Conservation (phyloP, 441 rosid species). For the Iberis amara region DNA sequence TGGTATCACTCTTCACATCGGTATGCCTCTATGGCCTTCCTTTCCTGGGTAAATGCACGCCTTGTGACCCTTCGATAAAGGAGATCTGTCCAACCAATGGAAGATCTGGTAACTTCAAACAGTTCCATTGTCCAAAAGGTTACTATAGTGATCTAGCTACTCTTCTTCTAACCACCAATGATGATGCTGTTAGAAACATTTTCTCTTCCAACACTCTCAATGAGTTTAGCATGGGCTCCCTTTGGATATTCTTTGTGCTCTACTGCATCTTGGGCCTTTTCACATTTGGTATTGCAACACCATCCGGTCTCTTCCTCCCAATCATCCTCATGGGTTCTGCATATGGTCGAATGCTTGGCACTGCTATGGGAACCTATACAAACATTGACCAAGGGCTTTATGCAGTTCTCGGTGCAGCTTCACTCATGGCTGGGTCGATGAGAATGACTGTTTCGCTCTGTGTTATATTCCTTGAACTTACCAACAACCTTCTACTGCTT, state of each 20-base stretch:
- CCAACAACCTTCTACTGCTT: slow-evolving; percentile 73
- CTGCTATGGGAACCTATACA: slow-evolving; percentile 57
- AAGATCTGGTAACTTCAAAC: slow-evolving; percentile 68
- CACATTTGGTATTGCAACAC: slow-evolving; percentile 83
- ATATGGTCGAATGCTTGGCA: slow-evolving; percentile 75
- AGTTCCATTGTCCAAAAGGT: slow-evolving; percentile 75
- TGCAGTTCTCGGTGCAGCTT: slow-evolving; percentile 87
- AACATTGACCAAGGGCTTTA: slow-evolving; percentile 71
- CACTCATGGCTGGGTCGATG: slow-evolving; percentile 93
- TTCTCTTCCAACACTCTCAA: slow-evolving; percentile 58
- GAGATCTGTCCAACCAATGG: slow-evolving; percentile 63
- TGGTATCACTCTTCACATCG: slow-evolving; percentile 69
- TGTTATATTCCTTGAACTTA: slow-evolving; percentile 79
- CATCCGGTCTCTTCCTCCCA: slow-evolving; percentile 87
- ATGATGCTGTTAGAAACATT: slow-evolving; percentile 74
- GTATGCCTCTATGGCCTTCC: slow-evolving; percentile 66
- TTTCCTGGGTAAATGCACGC: slow-evolving; percentile 60
- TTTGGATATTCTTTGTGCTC: slow-evolving; percentile 57
- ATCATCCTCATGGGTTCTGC: slow-evolving; percentile 83
- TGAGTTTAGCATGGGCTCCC: slow-evolving; percentile 48
- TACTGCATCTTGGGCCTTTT: slow-evolving; percentile 64
- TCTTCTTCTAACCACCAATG: slow-evolving; percentile 74
- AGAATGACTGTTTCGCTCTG: slow-evolving; percentile 92
- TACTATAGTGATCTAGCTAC: slow-evolving; percentile 82
- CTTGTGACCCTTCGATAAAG: slow-evolving; percentile 43